Evolutionary conservation across 1,284 basidiomycete genomes (phyloP).

Genomic region (Agaricales sp.): DNA sequence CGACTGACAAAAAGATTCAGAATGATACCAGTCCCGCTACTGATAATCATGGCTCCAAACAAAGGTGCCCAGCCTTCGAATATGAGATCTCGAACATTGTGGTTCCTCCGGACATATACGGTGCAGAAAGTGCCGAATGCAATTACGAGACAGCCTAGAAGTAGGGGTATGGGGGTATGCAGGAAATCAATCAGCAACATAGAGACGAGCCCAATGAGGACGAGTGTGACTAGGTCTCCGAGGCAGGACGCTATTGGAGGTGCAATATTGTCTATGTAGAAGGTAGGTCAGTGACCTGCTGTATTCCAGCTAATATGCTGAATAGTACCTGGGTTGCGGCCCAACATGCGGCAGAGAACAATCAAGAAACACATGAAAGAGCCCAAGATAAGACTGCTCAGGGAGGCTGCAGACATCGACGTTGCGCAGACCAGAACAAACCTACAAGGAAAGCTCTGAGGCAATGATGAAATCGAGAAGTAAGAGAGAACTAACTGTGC

Average conservation of each 20-base stretch:
- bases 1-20: conserved; percentile 82
- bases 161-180: conserved; percentile 53
- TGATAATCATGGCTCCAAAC: conserved; percentile 88
- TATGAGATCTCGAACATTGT: conserved; percentile 60
- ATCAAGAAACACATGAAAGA: conserved; percentile 90
- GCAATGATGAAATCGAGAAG: conserved; percentile 1
- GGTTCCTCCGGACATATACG: conserved; percentile 53
- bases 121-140: conserved; percentile 43
- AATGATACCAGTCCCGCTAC: conserved; percentile 84
- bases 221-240: conserved; percentile 86
- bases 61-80: conserved; percentile 85
- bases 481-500: conserved; percentile 33
- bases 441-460: conserved; percentile 24
- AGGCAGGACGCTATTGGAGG: conserved; percentile 89
- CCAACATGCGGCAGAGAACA: conserved; percentile 65
- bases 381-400: conserved; percentile 76
- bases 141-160: conserved; percentile 50
- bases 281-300: conserved; percentile 5
- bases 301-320: background rate
- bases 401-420: conserved; percentile 79
- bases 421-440: conserved; percentile 83
- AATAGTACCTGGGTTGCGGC: conserved; percentile 71
- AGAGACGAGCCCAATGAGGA: conserved; percentile 62
- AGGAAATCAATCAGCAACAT: conserved; percentile 56
- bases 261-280: conserved; percentile 77